These are phyloP conservation scores for Pichia manshurica DNA, from an alignment of 805 yeast species.

Conservation along the genomic window DNA sequence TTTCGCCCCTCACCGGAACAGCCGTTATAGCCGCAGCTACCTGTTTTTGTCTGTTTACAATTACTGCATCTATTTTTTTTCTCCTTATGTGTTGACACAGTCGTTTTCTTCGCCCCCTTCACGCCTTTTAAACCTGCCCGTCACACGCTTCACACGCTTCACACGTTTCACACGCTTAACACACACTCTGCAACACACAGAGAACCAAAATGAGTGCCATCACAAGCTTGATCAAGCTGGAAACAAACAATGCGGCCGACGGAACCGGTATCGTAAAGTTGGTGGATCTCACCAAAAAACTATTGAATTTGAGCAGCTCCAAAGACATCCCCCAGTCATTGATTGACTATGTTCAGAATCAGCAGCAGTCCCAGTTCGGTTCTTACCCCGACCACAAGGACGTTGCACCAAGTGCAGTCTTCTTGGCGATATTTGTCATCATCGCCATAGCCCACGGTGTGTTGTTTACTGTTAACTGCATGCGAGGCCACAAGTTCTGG, in stretches of 20 bases:
- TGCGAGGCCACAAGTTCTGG: conserved; percentile 58
- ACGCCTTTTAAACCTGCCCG: no score
- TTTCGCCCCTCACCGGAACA: no score
- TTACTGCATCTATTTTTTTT: no score
- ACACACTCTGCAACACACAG: no score
- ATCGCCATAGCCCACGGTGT: conserved; percentile 41
- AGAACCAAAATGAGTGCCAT: conserved; percentile 13
- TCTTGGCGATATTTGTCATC: conserved; percentile 47
- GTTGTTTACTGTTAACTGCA: conserved; percentile 42
- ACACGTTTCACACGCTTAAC: no score
- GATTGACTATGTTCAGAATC: conserved; percentile 31
- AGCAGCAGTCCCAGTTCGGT: conserved; percentile 54
- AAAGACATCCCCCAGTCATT: conserved; percentile 37
- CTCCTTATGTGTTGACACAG: no score
- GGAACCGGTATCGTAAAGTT: conserved; percentile 44
- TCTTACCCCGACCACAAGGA: conserved; percentile 52
- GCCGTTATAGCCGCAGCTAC: no score
- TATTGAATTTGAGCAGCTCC: conserved; percentile 15
- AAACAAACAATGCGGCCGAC: conserved; percentile 40
- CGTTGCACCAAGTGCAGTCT: conserved; percentile 54
- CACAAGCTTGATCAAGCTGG: conserved; percentile 17
- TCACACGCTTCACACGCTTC: no score
- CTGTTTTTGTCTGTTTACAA: no score
- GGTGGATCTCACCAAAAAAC: conserved; percentile 27
- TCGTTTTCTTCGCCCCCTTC: no score